Base-by-base conservation (phyloP, 1,284 basidiomycete genomes). In the Caloboletus firmus region DNA sequence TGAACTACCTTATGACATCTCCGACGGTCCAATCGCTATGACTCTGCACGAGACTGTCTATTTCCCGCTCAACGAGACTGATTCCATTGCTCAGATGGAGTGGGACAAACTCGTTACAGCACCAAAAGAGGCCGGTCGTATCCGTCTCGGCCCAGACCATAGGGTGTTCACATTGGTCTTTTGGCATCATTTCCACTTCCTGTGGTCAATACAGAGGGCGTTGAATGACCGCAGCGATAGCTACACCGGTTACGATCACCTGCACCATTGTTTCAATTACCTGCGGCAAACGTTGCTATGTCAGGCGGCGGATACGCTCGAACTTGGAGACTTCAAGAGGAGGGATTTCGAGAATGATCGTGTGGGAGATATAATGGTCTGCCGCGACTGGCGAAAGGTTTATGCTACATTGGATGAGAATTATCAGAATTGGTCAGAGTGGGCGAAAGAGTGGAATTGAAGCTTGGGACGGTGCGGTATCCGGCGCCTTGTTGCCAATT, bases 261-360 rank as follows among this genome's bases (percentile, higher is more conserved):
- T 39, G 18, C 37, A 39, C 12, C 20, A 39, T 40, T 74, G 72
- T 50, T 58, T 73, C 26, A 66, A 67, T 26, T 74, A 74, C 51
- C 49, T 74, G 13, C 62, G 72, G 1, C 68, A 68, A 46, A 59
- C 54, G n/a, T 49, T 67, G 13, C 52, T 75, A 5, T 75, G 73
- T 45, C 54, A 62, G 10, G 64, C 74, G 1, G 68, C 67, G 36
- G 60, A 66, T 17, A 65, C 62, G 15, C 62, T 74, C 0, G 73
- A 73, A 40, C 49, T 59, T 3, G 66, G 62, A 5, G 71, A 74
- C 49, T 69, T 70, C 22, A 57, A 64, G 57, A 45, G 55, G 32
- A 51, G 40, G 45, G 61, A 68, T 49, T 62, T 45, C 18, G 42
- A 56, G 24, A 35, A 49, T 1, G 39, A 62, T 6, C 44, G 62